Conservation (phyloP, 768 basidiomycete genomes). For the Kwoniella botswanensis region DNA sequence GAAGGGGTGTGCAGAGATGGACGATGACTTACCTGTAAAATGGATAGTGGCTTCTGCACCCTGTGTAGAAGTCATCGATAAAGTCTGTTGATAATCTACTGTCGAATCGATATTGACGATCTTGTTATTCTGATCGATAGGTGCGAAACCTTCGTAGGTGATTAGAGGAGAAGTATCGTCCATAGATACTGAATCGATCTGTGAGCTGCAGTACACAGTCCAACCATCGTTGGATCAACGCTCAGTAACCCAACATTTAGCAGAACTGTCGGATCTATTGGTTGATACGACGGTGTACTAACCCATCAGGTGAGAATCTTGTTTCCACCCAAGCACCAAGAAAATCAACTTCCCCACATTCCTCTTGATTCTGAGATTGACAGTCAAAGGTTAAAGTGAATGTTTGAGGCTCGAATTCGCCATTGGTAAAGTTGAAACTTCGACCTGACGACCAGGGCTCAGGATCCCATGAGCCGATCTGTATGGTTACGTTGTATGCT, state of each 20-base stretch:
- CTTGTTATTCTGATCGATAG: slow-evolving; percentile 9
- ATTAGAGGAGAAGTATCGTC: slow-evolving; percentile 26
- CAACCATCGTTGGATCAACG: not conserved
- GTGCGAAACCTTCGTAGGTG: slow-evolving; percentile 28
- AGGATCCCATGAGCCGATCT: not conserved
- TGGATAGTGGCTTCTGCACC: slow-evolving; percentile 39
- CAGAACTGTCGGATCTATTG: not conserved
- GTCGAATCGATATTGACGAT: not conserved
- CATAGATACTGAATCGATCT: slow-evolving; percentile 15
- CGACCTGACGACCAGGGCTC: slow-evolving; percentile 16
- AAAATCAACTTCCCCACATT: slow-evolving; percentile 20
- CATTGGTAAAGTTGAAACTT: slow-evolving; percentile 1
- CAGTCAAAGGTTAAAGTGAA: slow-evolving; percentile 18
- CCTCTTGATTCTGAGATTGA: not conserved
- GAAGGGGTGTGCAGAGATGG: too few relatives aligned
- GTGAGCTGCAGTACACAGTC: slow-evolving; percentile 10
- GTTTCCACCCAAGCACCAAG: slow-evolving; percentile 26
- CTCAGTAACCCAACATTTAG: too few relatives aligned
- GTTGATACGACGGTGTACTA: slow-evolving; percentile 4
- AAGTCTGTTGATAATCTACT: slow-evolving; percentile 33
- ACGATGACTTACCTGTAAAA: slow-evolving; percentile 37
- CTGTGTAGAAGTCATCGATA: slow-evolving; percentile 34
- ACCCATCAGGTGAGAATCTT: slow-evolving; percentile 25
- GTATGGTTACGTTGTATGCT: slow-evolving; percentile 10
- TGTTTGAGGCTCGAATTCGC: slow-evolving; percentile 16